Percentiles rank a stretch among this genome's conserved stretches.
Conservation (phyloP, 139 green algal species). For the Chlamydomonas sphaeroides region DNA sequence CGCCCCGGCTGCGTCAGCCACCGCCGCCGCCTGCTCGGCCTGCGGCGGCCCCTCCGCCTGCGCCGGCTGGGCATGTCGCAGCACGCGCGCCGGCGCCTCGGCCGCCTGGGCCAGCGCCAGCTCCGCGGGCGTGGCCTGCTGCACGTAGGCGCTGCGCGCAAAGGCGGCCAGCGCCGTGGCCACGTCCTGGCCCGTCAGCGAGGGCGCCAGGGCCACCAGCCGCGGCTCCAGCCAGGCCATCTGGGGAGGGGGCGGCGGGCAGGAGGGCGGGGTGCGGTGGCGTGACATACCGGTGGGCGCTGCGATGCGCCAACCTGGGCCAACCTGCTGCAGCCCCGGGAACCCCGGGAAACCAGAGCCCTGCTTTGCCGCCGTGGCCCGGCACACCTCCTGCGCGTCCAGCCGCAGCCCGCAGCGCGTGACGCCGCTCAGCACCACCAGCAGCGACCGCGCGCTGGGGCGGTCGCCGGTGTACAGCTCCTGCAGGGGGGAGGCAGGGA, state of each 20-base stretch:
- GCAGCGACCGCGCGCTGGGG: neutral
- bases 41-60: no score
- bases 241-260: neutral
- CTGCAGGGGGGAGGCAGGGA: neutral
- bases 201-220: neutral
- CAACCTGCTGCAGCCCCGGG: no score
- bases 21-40: no score
- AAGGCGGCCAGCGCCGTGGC: neutral
- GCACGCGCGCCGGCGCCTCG: no score
- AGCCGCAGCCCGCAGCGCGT: constrained; percentile 17
- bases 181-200: constrained; percentile 6
- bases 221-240: neutral
- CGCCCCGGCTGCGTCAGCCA: no score
- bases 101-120: no score
- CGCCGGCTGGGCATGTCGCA: no score
- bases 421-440: neutral
- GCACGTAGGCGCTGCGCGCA: no score
- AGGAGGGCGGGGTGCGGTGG: neutral
- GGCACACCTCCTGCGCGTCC: neutral
- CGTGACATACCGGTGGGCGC: no score
- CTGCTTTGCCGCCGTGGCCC: neutral
- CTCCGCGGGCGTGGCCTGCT: no score
- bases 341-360: neutral
- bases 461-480: neutral
- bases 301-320: no score